Base-by-base conservation (phyloP, 352 stramenopile genomes). In the Pythium monospermum region DNA sequence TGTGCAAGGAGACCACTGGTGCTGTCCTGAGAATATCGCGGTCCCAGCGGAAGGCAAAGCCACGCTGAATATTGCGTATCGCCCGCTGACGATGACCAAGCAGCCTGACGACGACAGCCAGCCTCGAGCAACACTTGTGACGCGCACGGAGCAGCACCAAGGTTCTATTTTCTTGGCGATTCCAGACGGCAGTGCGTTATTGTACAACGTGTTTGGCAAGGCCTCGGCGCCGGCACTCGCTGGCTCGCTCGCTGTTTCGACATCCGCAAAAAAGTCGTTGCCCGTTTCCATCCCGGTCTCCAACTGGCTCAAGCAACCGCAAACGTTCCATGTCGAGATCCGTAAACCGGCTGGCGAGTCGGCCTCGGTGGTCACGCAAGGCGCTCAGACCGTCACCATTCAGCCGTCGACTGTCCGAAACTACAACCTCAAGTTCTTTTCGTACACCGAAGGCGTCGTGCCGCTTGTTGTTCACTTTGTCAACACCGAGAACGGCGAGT, bases 151-250 rank as follows among this genome's bases (percentile, higher is more conserved):
- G 27, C 49, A 62, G 6, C 87, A 96, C 55, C 57, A 77, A 32
- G 90, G 89, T 18, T 87, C 80, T 1, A 60, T 97, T 27, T 97
- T 97, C 52, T 75, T 97, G 15, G 82, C 91, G 7, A 83, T 97
- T 22, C 91, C 90, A 15, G 88, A 97, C 33, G 91, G 91, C 12
- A 87, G 63, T 38, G 91, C 86, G 1, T 54, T 97, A 10, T 53
- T 96, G 22, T 97, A 94, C 64, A 91, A 91, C 39, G 38, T 97
- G 6, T 60, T 73, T 27, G 91, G 91, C 1, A 89, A 81, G 26
- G 85, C 90, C 3, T 64, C 54, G 1, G 51, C 80, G 0, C 89
- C 89, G 8, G 54, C 74, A 15, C 43, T 57, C 1, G 57, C 76
- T 36, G 68, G 59, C 6, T 44, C 52, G 2, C 57, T 93, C 1